Evolutionary conservation across 2,329 filamentous ascomycete genomes (phyloP).

Genomic region (Fusarium albosuccineum): DNA sequence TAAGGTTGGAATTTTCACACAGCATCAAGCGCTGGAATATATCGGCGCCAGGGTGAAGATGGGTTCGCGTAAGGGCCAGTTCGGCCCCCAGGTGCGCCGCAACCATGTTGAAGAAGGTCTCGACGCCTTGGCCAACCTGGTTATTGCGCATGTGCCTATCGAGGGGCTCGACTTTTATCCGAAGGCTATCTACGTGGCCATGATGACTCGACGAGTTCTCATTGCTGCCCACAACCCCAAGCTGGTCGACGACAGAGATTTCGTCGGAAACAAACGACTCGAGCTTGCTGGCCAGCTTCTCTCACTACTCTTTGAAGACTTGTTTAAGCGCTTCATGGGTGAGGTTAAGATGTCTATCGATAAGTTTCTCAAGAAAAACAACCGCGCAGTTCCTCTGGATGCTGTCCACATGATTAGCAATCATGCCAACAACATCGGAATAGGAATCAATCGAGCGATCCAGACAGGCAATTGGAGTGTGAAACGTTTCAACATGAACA

Average conservation of each 20-base stretch:
- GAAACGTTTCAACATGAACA: constrained; percentile 98
- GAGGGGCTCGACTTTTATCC: constrained; percentile 93
- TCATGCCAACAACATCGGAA: constrained; percentile 87
- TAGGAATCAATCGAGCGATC: constrained; percentile 95
- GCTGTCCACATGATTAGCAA: constrained; percentile 86
- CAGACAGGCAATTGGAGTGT: constrained; percentile 98
- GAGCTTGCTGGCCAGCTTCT: constrained; percentile 95
- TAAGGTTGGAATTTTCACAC: constrained; percentile 87
- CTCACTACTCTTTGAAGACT: constrained; percentile 93
- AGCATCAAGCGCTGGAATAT: constrained; percentile 95
- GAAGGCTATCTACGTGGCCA: constrained; percentile 96
- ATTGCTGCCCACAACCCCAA: constrained; percentile 93
- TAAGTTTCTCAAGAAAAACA: constrained; percentile 94
- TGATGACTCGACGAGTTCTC: constrained; percentile 96
- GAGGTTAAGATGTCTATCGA: constrained; percentile 95
- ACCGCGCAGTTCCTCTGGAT: constrained; percentile 89
- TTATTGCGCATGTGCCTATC: constrained; percentile 95
- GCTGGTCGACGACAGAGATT: constrained; percentile 95
- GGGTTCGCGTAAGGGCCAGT: constrained; percentile 74
- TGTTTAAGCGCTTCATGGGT: constrained; percentile 95
- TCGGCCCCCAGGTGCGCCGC: constrained; percentile 70
- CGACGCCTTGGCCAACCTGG: constrained; percentile 90
- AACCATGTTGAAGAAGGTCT: constrained; percentile 93
- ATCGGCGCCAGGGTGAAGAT: constrained; percentile 90
- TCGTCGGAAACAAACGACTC: constrained; percentile 96